Percentiles rank a stretch among this genome's conserved stretches.
Evolutionary conservation across 805 yeast genomes (phyloP).

Genomic region (Ogataea methylovora): DNA sequence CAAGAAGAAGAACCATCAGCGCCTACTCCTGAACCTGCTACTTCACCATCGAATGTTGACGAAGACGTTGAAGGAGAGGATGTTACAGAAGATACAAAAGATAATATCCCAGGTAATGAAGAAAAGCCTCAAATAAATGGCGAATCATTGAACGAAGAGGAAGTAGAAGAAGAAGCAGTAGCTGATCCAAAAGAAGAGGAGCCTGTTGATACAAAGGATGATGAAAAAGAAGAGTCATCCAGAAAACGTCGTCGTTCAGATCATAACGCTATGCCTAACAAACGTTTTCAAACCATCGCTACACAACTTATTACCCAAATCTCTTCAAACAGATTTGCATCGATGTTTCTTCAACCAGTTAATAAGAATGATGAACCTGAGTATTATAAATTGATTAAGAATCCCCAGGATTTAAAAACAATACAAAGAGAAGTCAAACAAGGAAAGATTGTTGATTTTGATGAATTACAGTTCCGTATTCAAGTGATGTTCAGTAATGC

Average conservation of each 20-base stretch:
- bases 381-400: slow-evolving; percentile 51
- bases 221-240: not conserved
- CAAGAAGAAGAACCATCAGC: slow-evolving; percentile 2
- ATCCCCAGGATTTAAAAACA: slow-evolving; percentile 64
- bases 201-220: no score
- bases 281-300: slow-evolving; percentile 56
- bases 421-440: slow-evolving; percentile 52
- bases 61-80: not conserved
- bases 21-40: slow-evolving; percentile 9
- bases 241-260: slow-evolving; percentile 16
- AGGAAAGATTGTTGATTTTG: slow-evolving; percentile 40
- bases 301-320: slow-evolving; percentile 56
- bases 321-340: slow-evolving; percentile 63
- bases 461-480: slow-evolving; percentile 58
- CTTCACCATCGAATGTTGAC: slow-evolving; percentile 2
- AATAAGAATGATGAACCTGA: slow-evolving; percentile 60
- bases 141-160: not conserved
- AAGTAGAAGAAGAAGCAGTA: slow-evolving; percentile 1
- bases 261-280: slow-evolving; percentile 25
- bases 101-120: not conserved
- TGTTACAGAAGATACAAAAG: not conserved
- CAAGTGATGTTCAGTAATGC: slow-evolving; percentile 79
- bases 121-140: not conserved
- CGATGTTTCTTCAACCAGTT: slow-evolving; percentile 68
- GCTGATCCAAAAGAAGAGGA: not conserved